These are phyloP conservation scores for Microbotryum violaceum DNA, from an alignment of 1,284 basidiomycete genomes.

Conservation along the genomic window DNA sequence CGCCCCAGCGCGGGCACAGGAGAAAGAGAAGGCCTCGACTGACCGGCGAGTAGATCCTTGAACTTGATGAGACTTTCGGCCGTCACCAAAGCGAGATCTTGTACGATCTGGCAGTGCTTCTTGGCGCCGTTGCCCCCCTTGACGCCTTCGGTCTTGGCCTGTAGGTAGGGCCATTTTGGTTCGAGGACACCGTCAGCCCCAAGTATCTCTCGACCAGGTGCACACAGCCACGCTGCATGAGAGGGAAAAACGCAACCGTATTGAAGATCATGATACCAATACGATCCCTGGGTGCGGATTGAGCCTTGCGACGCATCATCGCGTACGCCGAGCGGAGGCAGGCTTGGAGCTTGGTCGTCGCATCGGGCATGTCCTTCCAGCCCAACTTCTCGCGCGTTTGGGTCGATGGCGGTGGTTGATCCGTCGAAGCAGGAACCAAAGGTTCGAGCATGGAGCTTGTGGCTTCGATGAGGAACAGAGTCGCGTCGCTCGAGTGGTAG, in stretches of 20 bases:
- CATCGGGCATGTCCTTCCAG: slow-evolving; percentile 11
- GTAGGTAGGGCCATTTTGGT: not conserved
- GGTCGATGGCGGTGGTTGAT: not conserved
- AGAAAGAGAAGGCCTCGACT: slow-evolving; percentile 3
- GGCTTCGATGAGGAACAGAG: slow-evolving; percentile 88
- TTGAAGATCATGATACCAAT: slow-evolving; percentile 82
- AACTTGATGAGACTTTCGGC: slow-evolving; percentile 71
- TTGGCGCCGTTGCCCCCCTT: slow-evolving; percentile 58
- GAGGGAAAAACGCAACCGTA: slow-evolving; percentile 54
- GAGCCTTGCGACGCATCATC: slow-evolving; percentile 32
- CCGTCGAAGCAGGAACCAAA: slow-evolving; percentile 37
- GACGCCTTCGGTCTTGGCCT: slow-evolving; percentile 47
- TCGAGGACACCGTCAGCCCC: not conserved
- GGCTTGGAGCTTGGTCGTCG: slow-evolving; percentile 27
- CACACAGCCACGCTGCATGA: no score
- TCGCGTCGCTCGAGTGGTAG: slow-evolving; percentile 68
- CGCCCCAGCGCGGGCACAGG: not conserved
- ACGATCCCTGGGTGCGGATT: slow-evolving; percentile 31
- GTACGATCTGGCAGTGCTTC: slow-evolving; percentile 59
- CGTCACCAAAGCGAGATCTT: slow-evolving; percentile 66
- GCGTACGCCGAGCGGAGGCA: slow-evolving; percentile 26
- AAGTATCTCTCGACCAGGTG: no score
- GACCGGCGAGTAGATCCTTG: slow-evolving; percentile 62
- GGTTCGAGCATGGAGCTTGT: slow-evolving; percentile 78
- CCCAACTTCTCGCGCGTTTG: not conserved